phyloP scores from a whole-genome alignment of 441 rosid genomes.

The Populus hybrid region DNA sequence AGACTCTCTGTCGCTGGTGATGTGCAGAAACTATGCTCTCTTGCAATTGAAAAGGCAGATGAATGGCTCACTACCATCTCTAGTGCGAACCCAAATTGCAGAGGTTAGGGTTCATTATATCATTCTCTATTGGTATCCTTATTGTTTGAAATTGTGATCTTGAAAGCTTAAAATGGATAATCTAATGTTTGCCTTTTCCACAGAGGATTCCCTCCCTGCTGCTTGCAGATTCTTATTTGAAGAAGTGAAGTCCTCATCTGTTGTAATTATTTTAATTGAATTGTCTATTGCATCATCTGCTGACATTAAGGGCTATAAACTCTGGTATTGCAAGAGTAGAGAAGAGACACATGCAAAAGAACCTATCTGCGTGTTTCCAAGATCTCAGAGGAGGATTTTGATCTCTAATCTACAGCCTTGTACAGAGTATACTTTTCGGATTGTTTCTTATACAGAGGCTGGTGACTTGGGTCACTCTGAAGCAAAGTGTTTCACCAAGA shows the following conservation, averaged over 20 bases:
- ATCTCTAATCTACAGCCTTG: conserved; percentile 82
- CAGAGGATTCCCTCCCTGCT: conserved; percentile 81
- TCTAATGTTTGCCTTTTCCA: conserved; percentile 17
- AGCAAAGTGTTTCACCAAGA: conserved; percentile 82
- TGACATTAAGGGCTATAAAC: conserved; percentile 75
- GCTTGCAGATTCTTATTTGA: conserved; percentile 91
- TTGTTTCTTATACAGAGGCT: conserved; percentile 63
- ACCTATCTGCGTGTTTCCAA: conserved; percentile 54
- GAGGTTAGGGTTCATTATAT: conserved; percentile 40
- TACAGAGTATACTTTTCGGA: conserved; percentile 75
- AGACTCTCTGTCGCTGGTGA: conserved; percentile 77
- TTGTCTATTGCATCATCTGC: conserved; percentile 38
- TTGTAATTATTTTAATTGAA: conserved; percentile 70
- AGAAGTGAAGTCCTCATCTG: conserved; percentile 66
- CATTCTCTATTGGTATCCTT: background rate
- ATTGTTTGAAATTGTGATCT: background rate
- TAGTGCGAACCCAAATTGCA: conserved; percentile 31
- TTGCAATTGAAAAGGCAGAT: conserved; percentile 74
- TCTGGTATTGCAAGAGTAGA: conserved; percentile 78
- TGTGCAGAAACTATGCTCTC: conserved; percentile 75
- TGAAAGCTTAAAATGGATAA: conserved; percentile 15
- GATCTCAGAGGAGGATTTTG: conserved; percentile 72
- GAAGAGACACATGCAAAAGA: conserved; percentile 61
- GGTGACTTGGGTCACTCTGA: conserved; percentile 87
- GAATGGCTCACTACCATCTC: conserved; percentile 50